A percentile compares a stretch with the other conserved stretches of the same genome.
These are phyloP conservation scores for Metarhizium rileyi DNA, from an alignment of 2,329 filamentous ascomycete genomes.

Conservation along the genomic window DNA sequence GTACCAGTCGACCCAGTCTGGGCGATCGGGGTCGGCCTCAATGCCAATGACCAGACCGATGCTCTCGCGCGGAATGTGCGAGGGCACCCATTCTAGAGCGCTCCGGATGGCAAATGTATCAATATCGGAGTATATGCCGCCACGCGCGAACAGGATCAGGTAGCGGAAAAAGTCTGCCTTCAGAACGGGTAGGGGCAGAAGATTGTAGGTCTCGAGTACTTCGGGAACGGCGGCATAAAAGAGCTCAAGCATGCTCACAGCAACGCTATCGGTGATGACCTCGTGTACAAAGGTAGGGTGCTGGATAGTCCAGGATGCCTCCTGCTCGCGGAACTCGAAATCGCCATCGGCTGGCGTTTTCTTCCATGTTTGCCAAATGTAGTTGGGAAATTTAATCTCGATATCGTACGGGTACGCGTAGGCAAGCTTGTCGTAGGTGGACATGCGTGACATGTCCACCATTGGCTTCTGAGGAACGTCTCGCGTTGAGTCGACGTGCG, in stretches of 20 bases:
- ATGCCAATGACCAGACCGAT: slow-evolving; percentile 89
- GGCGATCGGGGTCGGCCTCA: slow-evolving; percentile 87
- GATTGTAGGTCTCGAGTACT: slow-evolving; percentile 65
- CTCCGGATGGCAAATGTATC: slow-evolving; percentile 80
- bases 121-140: slow-evolving; percentile 76
- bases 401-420: slow-evolving; percentile 94
- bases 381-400: slow-evolving; percentile 82
- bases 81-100: slow-evolving; percentile 79
- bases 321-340: slow-evolving; percentile 73
- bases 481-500: slow-evolving; percentile 7
- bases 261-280: slow-evolving; percentile 87
- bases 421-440: slow-evolving; percentile 69
- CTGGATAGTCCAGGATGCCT: slow-evolving; percentile 79
- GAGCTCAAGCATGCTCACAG: slow-evolving; percentile 69
- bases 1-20: slow-evolving; percentile 94
- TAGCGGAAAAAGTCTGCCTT: slow-evolving; percentile 76
- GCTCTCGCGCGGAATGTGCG: slow-evolving; percentile 62
- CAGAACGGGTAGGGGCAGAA: slow-evolving; percentile 63
- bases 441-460: slow-evolving; percentile 61
- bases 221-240: slow-evolving; percentile 78
- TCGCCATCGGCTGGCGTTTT: slow-evolving; percentile 65
- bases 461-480: slow-evolving; percentile 37
- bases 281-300: slow-evolving; percentile 94
- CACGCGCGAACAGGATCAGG: slow-evolving; percentile 52
- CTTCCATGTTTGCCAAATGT: slow-evolving; percentile 99